Evolutionary conservation across 306 rosid genomes (phyloP).

Genomic region (Parietaria judaica): DNA sequence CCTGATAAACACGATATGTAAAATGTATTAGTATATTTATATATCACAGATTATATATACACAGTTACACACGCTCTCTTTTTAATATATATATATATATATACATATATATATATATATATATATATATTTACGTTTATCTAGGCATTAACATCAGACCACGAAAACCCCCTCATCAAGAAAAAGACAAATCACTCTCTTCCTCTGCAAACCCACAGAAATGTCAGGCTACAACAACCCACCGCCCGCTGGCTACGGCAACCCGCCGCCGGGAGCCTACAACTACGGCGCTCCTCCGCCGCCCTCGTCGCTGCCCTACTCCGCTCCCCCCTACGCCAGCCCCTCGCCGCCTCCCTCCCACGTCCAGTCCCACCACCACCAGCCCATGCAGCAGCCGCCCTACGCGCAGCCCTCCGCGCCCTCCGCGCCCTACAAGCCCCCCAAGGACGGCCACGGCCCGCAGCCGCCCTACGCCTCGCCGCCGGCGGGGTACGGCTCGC

Average conservation of each 20-base stretch:
- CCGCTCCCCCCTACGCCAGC: constrained; percentile 15
- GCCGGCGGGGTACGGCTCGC: not conserved
- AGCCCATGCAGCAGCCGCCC: not conserved
- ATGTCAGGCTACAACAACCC: constrained; percentile 54
- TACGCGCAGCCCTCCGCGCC: constrained; percentile 19
- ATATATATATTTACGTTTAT: too few relatives aligned
- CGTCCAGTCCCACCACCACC: constrained; percentile 4
- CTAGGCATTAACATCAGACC: too few relatives aligned
- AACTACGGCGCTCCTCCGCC: constrained; percentile 37
- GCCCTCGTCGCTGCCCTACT: constrained; percentile 14
- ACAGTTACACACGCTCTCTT: too few relatives aligned
- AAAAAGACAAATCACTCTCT: not conserved
- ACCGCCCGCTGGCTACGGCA: constrained; percentile 30
- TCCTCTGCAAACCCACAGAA: not conserved
- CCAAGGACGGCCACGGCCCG: constrained; percentile 30
- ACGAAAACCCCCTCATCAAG: not conserved
- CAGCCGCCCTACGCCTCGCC: constrained; percentile 14
- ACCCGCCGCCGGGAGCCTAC: constrained; percentile 28
- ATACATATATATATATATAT: too few relatives aligned
- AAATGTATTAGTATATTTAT: too few relatives aligned
- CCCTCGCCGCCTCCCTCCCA: constrained; percentile 13
- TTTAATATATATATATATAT: too few relatives aligned
- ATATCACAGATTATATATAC: too few relatives aligned
- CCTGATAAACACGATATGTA: too few relatives aligned
- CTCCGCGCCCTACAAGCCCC: constrained; percentile 36